Conservation (phyloP, 2,329 filamentous ascomycete genomes). For the Metarhizium humberi region DNA sequence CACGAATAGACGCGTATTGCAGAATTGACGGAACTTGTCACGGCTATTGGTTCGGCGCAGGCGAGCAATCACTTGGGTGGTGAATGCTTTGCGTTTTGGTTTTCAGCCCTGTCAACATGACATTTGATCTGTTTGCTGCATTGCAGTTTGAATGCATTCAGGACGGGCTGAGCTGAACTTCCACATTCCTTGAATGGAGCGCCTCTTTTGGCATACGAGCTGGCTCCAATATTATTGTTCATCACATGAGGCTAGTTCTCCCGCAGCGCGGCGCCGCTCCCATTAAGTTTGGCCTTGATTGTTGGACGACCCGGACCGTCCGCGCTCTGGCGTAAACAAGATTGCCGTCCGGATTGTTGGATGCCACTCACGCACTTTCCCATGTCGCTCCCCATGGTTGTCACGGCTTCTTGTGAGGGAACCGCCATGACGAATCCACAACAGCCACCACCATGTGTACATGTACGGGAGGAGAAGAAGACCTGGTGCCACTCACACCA, state of each 20-base stretch:
- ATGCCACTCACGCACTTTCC: constrained; percentile 1
- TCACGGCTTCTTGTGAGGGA: background rate
- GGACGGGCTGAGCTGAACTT: background rate
- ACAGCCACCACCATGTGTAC: background rate
- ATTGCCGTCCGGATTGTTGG: background rate
- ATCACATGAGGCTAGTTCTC: background rate
- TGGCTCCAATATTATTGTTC: background rate
- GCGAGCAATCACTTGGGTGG: background rate
- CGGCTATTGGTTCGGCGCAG: background rate
- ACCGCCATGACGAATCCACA: background rate
- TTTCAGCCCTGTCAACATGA: background rate
- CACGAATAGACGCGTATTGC: background rate
- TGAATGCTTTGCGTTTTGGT: background rate
- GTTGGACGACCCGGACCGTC: constrained; percentile 2
- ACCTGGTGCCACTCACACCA: background rate
- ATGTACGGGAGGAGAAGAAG: background rate
- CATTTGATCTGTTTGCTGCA: background rate
- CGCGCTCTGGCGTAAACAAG: background rate
- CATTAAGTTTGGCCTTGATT: background rate
- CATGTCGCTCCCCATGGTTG: background rate
- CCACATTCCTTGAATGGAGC: background rate
- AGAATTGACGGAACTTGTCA: background rate
- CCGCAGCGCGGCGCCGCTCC: constrained; percentile 1
- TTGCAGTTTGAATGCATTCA: background rate
- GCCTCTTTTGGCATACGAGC: background rate